Conservation (phyloP, 176 grass and related monocot genomes). For the Areca catechu region DNA sequence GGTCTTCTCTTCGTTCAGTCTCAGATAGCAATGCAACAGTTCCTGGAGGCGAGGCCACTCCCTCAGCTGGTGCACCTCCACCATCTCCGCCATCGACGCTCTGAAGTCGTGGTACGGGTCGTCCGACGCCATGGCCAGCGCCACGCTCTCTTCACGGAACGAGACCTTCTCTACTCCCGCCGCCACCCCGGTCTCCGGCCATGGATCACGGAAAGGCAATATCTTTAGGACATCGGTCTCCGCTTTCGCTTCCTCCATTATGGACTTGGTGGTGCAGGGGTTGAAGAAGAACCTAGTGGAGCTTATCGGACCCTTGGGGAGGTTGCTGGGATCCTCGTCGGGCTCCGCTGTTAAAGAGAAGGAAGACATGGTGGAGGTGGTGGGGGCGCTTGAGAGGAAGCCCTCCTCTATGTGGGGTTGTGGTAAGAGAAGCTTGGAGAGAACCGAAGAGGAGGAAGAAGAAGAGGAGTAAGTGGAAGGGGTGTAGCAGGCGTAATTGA, state of each 20-base stretch:
- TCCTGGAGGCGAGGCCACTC: constrained; percentile 19
- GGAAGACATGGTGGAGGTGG: background rate
- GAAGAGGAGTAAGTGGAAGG: background rate
- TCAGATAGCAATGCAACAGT: constrained; percentile 24
- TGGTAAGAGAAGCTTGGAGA: background rate
- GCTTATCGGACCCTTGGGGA: background rate
- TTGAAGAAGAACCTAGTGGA: constrained; percentile 46
- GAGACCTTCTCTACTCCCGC: background rate
- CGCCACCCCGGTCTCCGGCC: background rate
- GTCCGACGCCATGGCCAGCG: constrained; percentile 2
- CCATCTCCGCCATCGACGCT: constrained; percentile 25
- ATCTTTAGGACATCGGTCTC: background rate
- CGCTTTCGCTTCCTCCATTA: constrained; percentile 42
- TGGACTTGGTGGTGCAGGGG: constrained; percentile 29
- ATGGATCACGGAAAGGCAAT: too few species aligned
- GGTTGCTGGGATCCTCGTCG: background rate
- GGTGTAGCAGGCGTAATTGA: background rate
- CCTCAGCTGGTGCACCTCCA: constrained; percentile 14
- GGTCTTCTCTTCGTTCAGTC: constrained; percentile 13
- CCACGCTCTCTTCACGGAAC: constrained; percentile 4
- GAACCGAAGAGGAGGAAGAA: constrained; percentile 9
- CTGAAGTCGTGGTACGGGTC: constrained; percentile 18
- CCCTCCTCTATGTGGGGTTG: background rate
- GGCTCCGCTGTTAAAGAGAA: background rate
- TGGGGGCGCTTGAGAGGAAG: background rate